Conservation (phyloP, 108 stramenopile genomes). For the Nannochloropsis salina region DNA sequence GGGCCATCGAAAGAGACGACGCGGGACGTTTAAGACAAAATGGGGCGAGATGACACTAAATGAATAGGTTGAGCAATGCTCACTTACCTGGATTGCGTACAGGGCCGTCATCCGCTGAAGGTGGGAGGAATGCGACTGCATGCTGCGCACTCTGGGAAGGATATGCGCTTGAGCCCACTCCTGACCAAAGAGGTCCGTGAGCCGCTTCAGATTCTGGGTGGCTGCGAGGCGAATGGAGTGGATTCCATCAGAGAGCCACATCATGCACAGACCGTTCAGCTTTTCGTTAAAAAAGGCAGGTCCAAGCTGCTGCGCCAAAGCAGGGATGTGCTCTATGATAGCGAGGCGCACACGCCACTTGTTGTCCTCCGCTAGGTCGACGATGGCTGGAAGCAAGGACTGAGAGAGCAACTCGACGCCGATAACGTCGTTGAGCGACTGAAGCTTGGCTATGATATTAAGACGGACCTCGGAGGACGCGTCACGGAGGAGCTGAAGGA, state of each 20-base stretch:
- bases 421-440: constrained; percentile 83
- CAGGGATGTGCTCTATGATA: constrained; percentile 86
- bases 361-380: constrained; percentile 87
- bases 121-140: constrained; percentile 68
- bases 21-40: neutral
- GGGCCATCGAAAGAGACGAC: neutral
- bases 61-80: constrained; percentile 53
- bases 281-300: constrained; percentile 75
- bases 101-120: constrained; percentile 80
- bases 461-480: constrained; percentile 70
- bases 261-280: constrained; percentile 72
- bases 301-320: constrained; percentile 86
- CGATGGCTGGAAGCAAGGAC: constrained; percentile 86
- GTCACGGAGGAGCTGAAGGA: constrained; percentile 86
- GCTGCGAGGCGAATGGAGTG: constrained; percentile 84
- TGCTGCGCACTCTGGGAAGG: constrained; percentile 71
- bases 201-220: constrained; percentile 68
- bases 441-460: constrained; percentile 85
- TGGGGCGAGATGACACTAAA: neutral
- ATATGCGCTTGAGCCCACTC: constrained; percentile 80
- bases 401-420: constrained; percentile 86
- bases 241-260: constrained; percentile 88
- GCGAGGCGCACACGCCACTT: constrained; percentile 94
- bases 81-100: constrained; percentile 66
- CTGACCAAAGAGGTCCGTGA: constrained; percentile 78